phyloP scores from a whole-genome alignment of 2,329 filamentous ascomycete species.

The Aspergillus caelatus region DNA sequence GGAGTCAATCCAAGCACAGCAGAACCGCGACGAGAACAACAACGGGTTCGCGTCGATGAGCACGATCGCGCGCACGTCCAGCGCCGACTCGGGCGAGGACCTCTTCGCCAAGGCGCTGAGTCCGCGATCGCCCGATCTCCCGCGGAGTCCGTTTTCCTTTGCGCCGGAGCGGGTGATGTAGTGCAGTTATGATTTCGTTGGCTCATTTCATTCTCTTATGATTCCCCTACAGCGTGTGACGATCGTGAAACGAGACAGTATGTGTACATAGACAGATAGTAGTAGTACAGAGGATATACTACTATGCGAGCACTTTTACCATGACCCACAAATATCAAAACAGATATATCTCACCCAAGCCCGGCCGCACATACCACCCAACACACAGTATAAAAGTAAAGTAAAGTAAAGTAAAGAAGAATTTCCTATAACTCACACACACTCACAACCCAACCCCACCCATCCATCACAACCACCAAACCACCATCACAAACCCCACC shows the following conservation, averaged over 20 bases:
- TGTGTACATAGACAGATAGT: background rate
- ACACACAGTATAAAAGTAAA: background rate
- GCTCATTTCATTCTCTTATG: conserved; percentile 8
- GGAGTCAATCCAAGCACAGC: conserved; percentile 39
- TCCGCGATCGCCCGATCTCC: conserved; percentile 82
- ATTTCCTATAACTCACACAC: too few relatives aligned
- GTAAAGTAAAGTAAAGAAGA: too few relatives aligned
- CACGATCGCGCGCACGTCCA: conserved; percentile 35
- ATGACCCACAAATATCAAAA: background rate
- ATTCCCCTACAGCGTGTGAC: conserved; percentile 6
- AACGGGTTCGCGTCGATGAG: conserved; percentile 35
- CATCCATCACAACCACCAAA: background rate
- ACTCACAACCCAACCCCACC: background rate
- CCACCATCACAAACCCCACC: background rate
- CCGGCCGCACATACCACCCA: background rate
- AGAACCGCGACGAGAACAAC: conserved; percentile 27
- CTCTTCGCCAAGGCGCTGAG: conserved; percentile 87
- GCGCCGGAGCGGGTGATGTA: conserved; percentile 32
- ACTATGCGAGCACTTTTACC: background rate
- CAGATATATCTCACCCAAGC: background rate
- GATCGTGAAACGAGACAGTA: conserved; percentile 3
- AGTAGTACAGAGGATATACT: background rate
- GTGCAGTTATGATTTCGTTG: conserved; percentile 8
- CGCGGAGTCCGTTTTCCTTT: conserved; percentile 77
- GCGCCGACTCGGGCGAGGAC: conserved; percentile 69